Conservation (phyloP, 1,284 basidiomycete species). For the Rhodotorula glutinis region DNA sequence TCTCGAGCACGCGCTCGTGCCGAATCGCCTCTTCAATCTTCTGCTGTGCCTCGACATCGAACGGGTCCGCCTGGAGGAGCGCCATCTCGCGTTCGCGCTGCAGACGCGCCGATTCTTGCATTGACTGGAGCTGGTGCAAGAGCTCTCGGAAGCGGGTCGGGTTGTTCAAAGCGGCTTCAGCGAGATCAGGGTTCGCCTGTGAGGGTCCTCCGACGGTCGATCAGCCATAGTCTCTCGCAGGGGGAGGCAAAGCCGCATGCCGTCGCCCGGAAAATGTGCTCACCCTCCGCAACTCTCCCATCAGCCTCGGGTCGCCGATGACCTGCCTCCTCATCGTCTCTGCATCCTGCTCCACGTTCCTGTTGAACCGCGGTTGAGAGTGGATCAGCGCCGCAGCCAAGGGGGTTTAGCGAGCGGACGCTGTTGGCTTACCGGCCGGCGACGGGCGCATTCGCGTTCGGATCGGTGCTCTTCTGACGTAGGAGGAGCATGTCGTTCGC, state of each 20-base stretch:
- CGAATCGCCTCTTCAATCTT: constrained; percentile 92
- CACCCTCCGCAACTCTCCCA: constrained; percentile 70
- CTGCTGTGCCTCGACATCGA: constrained; percentile 78
- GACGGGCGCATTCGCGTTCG: constrained; percentile 42
- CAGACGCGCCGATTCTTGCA: constrained; percentile 40
- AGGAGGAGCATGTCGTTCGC: constrained; percentile 65
- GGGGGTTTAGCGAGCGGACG: too few relatives aligned
- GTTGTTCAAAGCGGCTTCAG: constrained; percentile 64
- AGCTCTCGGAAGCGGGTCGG: constrained; percentile 71
- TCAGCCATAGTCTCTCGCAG: neutral
- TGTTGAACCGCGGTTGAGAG: neutral
- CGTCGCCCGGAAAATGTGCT: neutral
- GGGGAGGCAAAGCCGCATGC: too few relatives aligned
- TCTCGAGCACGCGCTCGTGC: constrained; percentile 80
- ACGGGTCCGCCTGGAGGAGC: constrained; percentile 36
- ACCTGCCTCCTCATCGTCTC: constrained; percentile 88
- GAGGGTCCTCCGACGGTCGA: neutral
- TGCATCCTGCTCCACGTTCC: constrained; percentile 58
- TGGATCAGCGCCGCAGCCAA: neutral
- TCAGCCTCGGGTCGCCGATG: constrained; percentile 73
- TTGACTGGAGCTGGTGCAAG: constrained; percentile 34
- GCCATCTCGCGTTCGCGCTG: constrained; percentile 59
- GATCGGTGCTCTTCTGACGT: constrained; percentile 55
- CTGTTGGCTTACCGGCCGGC: constrained; percentile 59
- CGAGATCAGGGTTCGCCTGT: constrained; percentile 75